Percentiles rank a stretch among this genome's conserved stretches.
Evolutionary conservation across 2,329 filamentous ascomycete species (phyloP).

Genomic region (Paecilomyces formosus): DNA sequence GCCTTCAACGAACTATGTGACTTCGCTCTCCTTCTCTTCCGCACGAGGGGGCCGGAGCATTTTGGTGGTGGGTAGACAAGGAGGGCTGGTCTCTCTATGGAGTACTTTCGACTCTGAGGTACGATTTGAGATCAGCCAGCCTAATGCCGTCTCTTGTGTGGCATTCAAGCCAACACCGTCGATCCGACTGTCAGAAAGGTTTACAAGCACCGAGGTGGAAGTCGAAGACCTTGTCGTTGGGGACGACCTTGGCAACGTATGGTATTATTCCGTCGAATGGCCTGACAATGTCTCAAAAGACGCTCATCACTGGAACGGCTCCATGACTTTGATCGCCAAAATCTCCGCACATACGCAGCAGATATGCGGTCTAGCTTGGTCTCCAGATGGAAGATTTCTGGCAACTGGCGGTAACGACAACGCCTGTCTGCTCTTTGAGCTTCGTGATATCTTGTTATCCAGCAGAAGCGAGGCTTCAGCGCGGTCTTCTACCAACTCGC

Average conservation of each 20-base stretch:
- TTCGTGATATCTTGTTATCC: slow-evolving; percentile 46
- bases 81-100: slow-evolving; percentile 69
- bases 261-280: slow-evolving; percentile 90
- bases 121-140: slow-evolving; percentile 69
- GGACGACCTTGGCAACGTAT: slow-evolving; percentile 73
- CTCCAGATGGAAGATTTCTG: slow-evolving; percentile 65
- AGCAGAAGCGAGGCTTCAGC: neutral
- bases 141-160: slow-evolving; percentile 67
- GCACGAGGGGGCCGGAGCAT: slow-evolving; percentile 66
- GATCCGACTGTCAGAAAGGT: slow-evolving; percentile 41
- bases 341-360: slow-evolving; percentile 79
- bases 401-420: slow-evolving; percentile 94
- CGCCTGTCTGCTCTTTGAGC: slow-evolving; percentile 71
- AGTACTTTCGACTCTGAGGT: slow-evolving; percentile 59
- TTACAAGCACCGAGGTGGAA: slow-evolving; percentile 45
- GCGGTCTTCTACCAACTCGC: neutral
- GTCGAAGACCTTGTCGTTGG: slow-evolving; percentile 83
- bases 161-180: slow-evolving; percentile 65
- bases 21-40: slow-evolving; percentile 86
- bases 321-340: slow-evolving; percentile 68
- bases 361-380: slow-evolving; percentile 90
- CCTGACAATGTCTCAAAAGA: slow-evolving; percentile 49
- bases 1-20: slow-evolving; percentile 53
- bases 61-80: slow-evolving; percentile 73
- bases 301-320: slow-evolving; percentile 67